Evolutionary conservation across 108 stramenopile species (phyloP).

Genomic region (Cyclostephanos invisitatus): DNA sequence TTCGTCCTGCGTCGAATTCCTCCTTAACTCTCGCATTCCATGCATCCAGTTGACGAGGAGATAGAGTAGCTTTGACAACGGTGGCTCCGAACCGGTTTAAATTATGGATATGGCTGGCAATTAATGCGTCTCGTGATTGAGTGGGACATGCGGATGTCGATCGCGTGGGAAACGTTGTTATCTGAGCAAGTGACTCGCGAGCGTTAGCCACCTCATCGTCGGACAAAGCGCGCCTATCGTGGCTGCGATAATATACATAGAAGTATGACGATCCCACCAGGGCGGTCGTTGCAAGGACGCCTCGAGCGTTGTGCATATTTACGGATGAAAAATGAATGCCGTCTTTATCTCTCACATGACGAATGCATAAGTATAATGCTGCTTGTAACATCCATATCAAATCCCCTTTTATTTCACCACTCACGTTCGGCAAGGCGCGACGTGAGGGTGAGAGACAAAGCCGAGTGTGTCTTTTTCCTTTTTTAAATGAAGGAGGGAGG

Average conservation of each 20-base stretch:
- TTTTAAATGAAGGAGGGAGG: too few relatives aligned
- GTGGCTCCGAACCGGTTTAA: conserved; percentile 23
- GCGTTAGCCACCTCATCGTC: conserved; percentile 14
- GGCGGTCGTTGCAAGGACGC: not conserved
- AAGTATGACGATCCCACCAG: conserved; percentile 8
- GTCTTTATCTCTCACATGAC: not conserved
- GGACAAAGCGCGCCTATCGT: conserved; percentile 35
- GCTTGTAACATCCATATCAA: too few relatives aligned
- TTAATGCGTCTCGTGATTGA: not conserved
- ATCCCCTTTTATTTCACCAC: too few relatives aligned
- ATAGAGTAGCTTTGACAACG: conserved; percentile 22
- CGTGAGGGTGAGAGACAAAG: too few relatives aligned
- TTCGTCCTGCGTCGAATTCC: conserved; percentile 20
- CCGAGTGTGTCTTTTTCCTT: too few relatives aligned
- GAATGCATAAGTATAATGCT: too few relatives aligned
- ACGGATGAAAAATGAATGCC: not conserved
- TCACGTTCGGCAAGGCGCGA: too few relatives aligned
- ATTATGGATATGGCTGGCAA: conserved; percentile 11
- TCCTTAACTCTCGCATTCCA: conserved; percentile 28
- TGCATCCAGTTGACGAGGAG: conserved; percentile 8
- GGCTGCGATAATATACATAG: conserved; percentile 17
- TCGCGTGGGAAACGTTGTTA: not conserved
- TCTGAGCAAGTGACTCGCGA: conserved; percentile 13
- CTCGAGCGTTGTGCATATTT: not conserved
- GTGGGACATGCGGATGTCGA: conserved; percentile 5